Conservation (phyloP, 1,284 basidiomycete genomes). For the Pseudozyma hubeiensis region DNA sequence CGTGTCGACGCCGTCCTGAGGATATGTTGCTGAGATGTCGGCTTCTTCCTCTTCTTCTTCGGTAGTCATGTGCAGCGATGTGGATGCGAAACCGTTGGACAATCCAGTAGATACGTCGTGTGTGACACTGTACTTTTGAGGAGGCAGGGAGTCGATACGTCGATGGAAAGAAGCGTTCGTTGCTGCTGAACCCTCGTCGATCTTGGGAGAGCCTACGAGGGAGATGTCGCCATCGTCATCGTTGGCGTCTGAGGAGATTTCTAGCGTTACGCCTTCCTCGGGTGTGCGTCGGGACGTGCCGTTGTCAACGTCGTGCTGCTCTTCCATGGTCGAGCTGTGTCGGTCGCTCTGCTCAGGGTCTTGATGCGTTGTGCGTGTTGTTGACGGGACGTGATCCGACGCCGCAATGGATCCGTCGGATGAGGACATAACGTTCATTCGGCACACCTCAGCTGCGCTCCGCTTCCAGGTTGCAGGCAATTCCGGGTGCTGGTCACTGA, state of each 20-base stretch:
- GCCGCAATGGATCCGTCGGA: too few species aligned
- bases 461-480: too few species aligned
- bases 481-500: too few species aligned
- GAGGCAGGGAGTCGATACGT: slow-evolving; percentile 48
- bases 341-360: too few species aligned
- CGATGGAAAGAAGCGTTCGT: slow-evolving; percentile 10
- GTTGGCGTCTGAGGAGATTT: not conserved
- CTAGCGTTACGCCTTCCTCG: not conserved
- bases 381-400: too few species aligned
- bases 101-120: slow-evolving; percentile 4
- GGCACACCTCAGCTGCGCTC: too few species aligned
- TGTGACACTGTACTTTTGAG: slow-evolving; percentile 37
- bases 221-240: slow-evolving; percentile 34
- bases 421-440: too few species aligned
- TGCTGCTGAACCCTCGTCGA: not conserved
- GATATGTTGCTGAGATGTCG: slow-evolving; percentile 14
- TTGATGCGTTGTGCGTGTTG: too few species aligned
- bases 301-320: too few species aligned
- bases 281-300: too few species aligned
- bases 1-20: not conserved
- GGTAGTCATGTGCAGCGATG: slow-evolving; percentile 12
- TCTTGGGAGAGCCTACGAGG: slow-evolving; percentile 18
- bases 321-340: too few species aligned
- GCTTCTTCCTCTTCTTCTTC: slow-evolving; percentile 38
- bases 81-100: slow-evolving; percentile 17